These are phyloP conservation scores for Pichia nanzhaoensis DNA, from an alignment of 805 yeast genomes.

Conservation along the genomic window DNA sequence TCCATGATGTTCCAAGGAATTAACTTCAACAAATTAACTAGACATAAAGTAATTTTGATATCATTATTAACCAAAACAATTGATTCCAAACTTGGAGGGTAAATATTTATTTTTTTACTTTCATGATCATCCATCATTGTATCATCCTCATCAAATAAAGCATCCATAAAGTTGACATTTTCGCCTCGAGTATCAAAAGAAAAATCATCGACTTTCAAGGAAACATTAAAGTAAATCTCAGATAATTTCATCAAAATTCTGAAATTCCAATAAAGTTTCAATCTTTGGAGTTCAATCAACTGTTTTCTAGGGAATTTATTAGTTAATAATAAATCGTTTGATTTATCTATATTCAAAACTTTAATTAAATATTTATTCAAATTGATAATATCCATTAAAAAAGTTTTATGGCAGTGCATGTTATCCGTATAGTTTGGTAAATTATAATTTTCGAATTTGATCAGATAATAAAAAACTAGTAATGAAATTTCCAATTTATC, in stretches of 20 bases:
- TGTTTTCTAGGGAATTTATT: constrained; percentile 13
- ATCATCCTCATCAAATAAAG: constrained; percentile 1
- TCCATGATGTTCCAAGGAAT: constrained; percentile 28
- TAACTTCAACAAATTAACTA: constrained; percentile 28
- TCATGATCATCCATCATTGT: background rate
- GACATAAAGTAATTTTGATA: constrained; percentile 28
- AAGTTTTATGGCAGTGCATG: constrained; percentile 26
- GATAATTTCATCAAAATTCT: constrained; percentile 29
- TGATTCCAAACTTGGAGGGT: constrained; percentile 31
- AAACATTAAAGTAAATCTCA: constrained; percentile 24
- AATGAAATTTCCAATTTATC: constrained; percentile 45
- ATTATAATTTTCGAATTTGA: constrained; percentile 31
- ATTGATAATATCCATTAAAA: constrained; percentile 41
- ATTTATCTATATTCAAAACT: constrained; percentile 37
- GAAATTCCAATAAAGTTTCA: constrained; percentile 40
- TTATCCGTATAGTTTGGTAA: constrained; percentile 15
- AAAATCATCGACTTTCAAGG: constrained; percentile 11
- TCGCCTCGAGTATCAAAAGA: constrained; percentile 10
- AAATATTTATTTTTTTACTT: background rate
- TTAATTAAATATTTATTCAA: constrained; percentile 34
- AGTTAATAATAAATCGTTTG: constrained; percentile 8
- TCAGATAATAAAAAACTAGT: constrained; percentile 42
- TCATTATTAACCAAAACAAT: constrained; percentile 30
- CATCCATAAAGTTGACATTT: constrained; percentile 11
- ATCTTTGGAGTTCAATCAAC: constrained; percentile 26